These are phyloP conservation scores for Botrytis paeoniae DNA, from an alignment of 2,329 filamentous ascomycete species.

Conservation along the genomic window DNA sequence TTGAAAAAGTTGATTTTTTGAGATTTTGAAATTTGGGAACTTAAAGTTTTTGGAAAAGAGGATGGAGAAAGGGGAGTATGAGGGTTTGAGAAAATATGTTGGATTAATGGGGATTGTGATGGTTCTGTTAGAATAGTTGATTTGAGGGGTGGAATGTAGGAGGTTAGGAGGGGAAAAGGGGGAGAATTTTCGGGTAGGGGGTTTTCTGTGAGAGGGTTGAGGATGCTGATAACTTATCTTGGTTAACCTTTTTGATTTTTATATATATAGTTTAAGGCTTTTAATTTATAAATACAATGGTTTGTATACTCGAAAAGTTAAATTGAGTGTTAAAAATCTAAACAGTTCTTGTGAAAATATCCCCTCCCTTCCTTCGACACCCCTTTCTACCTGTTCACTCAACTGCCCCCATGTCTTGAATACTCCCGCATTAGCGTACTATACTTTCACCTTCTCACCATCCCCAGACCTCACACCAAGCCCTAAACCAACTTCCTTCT, in stretches of 20 bases:
- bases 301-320: background rate
- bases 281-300: fast-evolving
- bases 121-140: background rate
- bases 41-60: background rate
- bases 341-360: fast-evolving
- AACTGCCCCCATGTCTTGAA: background rate
- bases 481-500: too few relatives aligned
- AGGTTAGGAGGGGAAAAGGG: background rate
- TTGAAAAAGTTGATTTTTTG: background rate
- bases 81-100: background rate
- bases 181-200: background rate
- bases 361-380: too few relatives aligned
- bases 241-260: too few relatives aligned
- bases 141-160: background rate
- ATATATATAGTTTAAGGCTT: too few relatives aligned
- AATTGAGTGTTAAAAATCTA: fast-evolving
- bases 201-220: background rate
- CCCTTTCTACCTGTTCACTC: background rate
- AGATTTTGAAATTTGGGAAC: background rate
- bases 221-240: background rate
- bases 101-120: fast-evolving
- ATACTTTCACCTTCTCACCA: background rate
- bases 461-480: background rate
- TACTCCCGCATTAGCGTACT: background rate
- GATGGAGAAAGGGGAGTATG: fast-evolving